Base-by-base conservation (phyloP, 2,329 filamentous ascomycete genomes). In the Colletotrichum gloeosporioides region DNA sequence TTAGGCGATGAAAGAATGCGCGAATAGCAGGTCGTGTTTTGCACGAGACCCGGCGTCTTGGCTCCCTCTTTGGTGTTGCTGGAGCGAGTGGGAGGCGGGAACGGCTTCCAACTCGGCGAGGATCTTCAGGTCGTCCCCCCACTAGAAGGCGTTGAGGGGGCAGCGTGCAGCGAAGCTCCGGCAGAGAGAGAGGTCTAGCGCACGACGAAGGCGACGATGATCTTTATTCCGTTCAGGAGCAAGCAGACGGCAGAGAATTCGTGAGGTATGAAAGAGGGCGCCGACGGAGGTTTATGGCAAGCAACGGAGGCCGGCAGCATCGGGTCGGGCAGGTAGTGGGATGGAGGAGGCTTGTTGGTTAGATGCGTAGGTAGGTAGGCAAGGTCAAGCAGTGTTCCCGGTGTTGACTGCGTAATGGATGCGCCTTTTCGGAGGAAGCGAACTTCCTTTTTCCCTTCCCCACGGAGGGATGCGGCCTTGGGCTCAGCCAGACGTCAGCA, bases 1-100 rank as follows among this genome's bases (percentile, higher is more conserved):
- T 67, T 34, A 66, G 62, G 73, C 73, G 69, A 75, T 69, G 64
- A 61, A 32, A 16, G 34, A 62, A 49, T 32, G 59, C 49, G 55
- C 69, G 69, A 76, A 76, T 76, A 25, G 39, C n/a, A 73, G 39
- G 53, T 32, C 39, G 63, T 53, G 55, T 34, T 71, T 61, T 59
- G 32, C 69, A 64, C 68, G 27, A 49, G 69, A 39, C 32, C 62
- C 73, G 39, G 18, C 55, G 72, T 71, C 44, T 73, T 69, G 74
- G 74, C 59, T 76, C 32, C 71, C 64, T 76, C 74, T 76, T 59
- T 76, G 64, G 74, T 59, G 44, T 74, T 32, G 29, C 39, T 29
- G 31, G 61, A 65, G 64, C 39, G 63, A 44, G 64, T 34, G 10
- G 29, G 57, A 63, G 49, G 49, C 59, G 74, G 70, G 70, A 69